phyloP scores from a whole-genome alignment of 331 rosid species.

The Quercus tomentella region DNA sequence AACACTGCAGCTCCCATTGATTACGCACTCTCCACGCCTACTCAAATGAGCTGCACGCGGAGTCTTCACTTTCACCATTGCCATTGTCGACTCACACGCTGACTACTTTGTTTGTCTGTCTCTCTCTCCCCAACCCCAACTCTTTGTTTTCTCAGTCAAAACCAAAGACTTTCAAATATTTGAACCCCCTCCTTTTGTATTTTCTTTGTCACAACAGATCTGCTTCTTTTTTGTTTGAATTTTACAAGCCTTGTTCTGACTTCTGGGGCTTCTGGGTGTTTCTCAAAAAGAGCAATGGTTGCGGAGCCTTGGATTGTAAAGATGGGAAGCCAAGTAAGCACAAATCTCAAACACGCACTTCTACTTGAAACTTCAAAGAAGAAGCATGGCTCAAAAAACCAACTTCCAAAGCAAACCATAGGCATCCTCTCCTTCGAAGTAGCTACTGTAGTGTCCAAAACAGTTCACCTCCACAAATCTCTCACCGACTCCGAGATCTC shows the following conservation, averaged over 20 bases:
- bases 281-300: conserved; percentile 55
- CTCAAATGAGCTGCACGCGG: conserved; percentile 40
- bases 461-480: conserved; percentile 70
- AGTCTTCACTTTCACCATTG: background rate
- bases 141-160: background rate
- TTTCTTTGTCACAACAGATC: too few species aligned
- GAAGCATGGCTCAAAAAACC: conserved; percentile 30
- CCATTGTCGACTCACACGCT: background rate
- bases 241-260: background rate
- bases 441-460: conserved; percentile 88
- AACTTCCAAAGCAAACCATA: conserved; percentile 36
- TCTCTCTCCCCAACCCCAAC: conserved; percentile 2
- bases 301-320: conserved; percentile 94
- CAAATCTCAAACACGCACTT: conserved; percentile 83
- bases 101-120: background rate
- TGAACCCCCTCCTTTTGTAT: too few species aligned
- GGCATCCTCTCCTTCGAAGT: conserved; percentile 97
- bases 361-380: conserved; percentile 57
- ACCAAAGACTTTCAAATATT: too few species aligned
- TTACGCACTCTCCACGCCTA: conserved; percentile 33
- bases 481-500: conserved; percentile 69
- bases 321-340: conserved; percentile 91
- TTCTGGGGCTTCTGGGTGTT: background rate
- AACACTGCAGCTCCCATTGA: conserved; percentile 21
- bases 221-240: background rate